Evolutionary conservation across 768 basidiomycete species (phyloP).

Genomic region (Mrakia blollopis): DNA sequence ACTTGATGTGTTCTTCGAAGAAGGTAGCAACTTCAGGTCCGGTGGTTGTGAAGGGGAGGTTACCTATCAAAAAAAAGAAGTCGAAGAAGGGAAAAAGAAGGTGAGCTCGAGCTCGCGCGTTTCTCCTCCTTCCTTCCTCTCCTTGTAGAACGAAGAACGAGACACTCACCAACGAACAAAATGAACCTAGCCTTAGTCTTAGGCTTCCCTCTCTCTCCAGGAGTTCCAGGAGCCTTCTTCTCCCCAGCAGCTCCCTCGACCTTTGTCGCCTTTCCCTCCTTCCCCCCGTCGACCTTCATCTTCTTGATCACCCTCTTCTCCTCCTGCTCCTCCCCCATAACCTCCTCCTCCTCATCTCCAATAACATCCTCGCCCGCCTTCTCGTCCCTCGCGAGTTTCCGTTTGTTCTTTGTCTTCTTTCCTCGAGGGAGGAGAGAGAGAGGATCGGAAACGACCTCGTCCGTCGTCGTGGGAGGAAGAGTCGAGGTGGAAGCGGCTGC

Average conservation of each 20-base stretch:
- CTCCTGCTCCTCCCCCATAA: slow-evolving; percentile 25
- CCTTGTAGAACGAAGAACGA: neutral
- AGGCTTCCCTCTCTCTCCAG: slow-evolving; percentile 13
- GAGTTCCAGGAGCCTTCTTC: slow-evolving; percentile 15
- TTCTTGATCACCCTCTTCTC: slow-evolving; percentile 22
- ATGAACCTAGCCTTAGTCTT: slow-evolving; percentile 29
- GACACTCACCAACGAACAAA: slow-evolving; percentile 30
- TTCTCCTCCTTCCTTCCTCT: neutral
- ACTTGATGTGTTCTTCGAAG: slow-evolving; percentile 30
- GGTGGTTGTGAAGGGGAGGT: slow-evolving; percentile 24
- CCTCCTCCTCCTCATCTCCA: slow-evolving; percentile 28
- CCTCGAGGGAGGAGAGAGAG: slow-evolving; percentile 18
- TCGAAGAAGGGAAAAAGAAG: too few relatives aligned
- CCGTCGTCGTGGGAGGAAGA: neutral
- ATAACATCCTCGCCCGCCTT: slow-evolving; percentile 15
- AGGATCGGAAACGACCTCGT: neutral
- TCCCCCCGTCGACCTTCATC: neutral
- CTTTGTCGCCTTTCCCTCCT: slow-evolving; percentile 2
- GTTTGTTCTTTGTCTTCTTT: slow-evolving; percentile 26
- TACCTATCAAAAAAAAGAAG: slow-evolving; percentile 7
- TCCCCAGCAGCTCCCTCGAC: neutral
- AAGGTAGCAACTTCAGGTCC: slow-evolving; percentile 22
- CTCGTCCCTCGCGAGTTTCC: slow-evolving; percentile 17
- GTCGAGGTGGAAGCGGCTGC: neutral
- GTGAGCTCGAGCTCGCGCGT: neutral